Conservation (phyloP, 1,284 basidiomycete species). For the Ustilago sp. region DNA sequence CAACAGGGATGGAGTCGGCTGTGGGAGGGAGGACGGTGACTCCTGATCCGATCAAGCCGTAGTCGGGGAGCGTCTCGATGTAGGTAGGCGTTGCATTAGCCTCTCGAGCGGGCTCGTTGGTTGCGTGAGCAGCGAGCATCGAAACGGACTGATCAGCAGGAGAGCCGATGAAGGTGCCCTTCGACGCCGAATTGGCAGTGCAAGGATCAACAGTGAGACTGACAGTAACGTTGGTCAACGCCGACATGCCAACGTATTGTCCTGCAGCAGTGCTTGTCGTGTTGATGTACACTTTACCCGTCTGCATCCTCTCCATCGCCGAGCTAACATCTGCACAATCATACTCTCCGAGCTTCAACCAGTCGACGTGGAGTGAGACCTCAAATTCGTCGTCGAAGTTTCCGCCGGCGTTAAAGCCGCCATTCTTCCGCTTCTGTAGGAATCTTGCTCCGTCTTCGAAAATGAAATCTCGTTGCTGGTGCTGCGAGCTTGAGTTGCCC, state of each 20-base stretch:
- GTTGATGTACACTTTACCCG: conserved; percentile 36
- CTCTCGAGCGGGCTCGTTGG: conserved; percentile 55
- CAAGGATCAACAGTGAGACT: conserved; percentile 68
- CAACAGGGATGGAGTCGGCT: conserved; percentile 22
- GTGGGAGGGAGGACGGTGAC: conserved; percentile 37
- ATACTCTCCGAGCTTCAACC: conserved; percentile 8
- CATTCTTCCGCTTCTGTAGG: conserved; percentile 12
- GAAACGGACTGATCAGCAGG: conserved; percentile 18
- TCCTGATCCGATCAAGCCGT: conserved; percentile 34
- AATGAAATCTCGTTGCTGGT: conserved; percentile 5
- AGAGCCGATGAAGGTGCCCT: conserved; percentile 71
- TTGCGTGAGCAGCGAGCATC: conserved; percentile 28
- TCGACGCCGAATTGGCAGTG: conserved; percentile 74
- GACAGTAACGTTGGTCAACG: conserved; percentile 27
- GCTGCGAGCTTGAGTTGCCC: conserved; percentile 1
- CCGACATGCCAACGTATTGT: conserved; percentile 25
- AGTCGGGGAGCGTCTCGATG: conserved; percentile 73
- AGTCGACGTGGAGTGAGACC: conserved; percentile 21
- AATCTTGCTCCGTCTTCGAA: conserved; percentile 1
- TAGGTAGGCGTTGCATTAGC: conserved; percentile 74
- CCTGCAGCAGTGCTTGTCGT: conserved; percentile 13
- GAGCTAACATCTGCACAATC: conserved; percentile 14
- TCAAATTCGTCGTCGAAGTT: conserved; percentile 39
- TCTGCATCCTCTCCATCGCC: conserved; percentile 4
- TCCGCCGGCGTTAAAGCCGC: conserved; percentile 17